These are phyloP conservation scores for Tetrahymena elliotti DNA, from an alignment of 73 alveolate species.

Conservation along the genomic window DNA sequence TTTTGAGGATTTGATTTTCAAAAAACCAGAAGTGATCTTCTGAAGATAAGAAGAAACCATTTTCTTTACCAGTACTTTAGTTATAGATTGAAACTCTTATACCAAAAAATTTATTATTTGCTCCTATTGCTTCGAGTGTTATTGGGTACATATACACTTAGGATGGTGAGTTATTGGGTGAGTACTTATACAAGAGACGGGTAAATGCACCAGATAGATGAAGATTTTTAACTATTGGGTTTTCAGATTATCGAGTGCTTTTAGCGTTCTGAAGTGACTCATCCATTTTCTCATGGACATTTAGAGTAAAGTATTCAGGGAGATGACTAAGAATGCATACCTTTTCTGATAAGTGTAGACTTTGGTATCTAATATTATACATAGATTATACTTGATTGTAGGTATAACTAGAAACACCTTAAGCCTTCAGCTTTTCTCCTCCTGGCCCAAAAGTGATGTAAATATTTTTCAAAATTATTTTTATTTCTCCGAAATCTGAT, in stretches of 20 bases:
- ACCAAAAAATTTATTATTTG: background rate
- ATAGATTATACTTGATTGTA: background rate
- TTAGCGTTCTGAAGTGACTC: background rate
- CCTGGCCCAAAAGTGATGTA: background rate
- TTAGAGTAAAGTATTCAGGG: background rate
- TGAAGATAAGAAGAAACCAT: background rate
- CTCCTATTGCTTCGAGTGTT: background rate
- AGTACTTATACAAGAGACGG: background rate
- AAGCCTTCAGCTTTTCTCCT: background rate
- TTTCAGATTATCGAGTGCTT: background rate
- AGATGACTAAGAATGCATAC: background rate
- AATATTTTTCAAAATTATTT: background rate
- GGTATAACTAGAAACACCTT: background rate
- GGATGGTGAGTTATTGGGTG: background rate
- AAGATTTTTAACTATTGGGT: background rate
- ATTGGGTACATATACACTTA: background rate
- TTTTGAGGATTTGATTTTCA: background rate
- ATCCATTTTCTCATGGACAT: background rate
- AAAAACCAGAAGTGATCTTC: background rate
- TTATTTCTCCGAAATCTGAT: background rate
- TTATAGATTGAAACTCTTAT: background rate
- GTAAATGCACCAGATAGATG: background rate
- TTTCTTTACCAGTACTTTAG: background rate
- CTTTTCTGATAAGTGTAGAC: background rate
- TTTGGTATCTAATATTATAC: background rate